Base-by-base conservation (phyloP, 306 rosid genomes). In the peach (Prunus persica) region DNA sequence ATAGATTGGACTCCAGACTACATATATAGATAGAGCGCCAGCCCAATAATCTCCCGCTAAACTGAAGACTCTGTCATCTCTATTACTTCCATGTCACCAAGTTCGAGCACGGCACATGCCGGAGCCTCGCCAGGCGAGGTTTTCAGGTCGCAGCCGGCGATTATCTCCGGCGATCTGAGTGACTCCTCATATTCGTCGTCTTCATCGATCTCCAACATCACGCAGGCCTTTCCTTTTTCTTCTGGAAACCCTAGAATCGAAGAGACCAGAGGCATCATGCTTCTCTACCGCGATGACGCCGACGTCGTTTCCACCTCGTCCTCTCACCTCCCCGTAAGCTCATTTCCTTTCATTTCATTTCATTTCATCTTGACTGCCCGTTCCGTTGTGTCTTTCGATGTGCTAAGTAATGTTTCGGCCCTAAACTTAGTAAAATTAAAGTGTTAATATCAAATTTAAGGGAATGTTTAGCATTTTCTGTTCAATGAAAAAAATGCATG, bases 211-310 rank as follows among this genome's bases (percentile, higher is more conserved):
- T 76, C 95, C 7, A 65, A 76, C 73, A 38, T 80, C 69, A 85
- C 91, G 16, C 90, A 89, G 72, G 86, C 87, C 46, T 87, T 87
- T 70, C 94, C 84, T 54, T 95, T 95, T 96, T 95, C 96, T 62
- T 95, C 97, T 14, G 98, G 98, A 84, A 95, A 95, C 93, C 97
- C 97, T 86, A 95, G 97, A 88, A 89, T 95, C 71, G 98, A 95
- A 54, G 98, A 95, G 79, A 88, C 91, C 45, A 88, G 93, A 8
- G 98, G 98, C 65, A 90, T 92, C 85, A 90, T 95, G 89, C 93
- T 87, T 76, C 96, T 95, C 69, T 89, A 80, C 79, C 87, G 89
- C 64, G 87, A 89, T n/a, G 89, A 85, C 67, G 9, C 62, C 65
- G 65, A 71, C 41, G 47, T 73, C 30, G 71, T 50, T 1, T 52